Conservation (phyloP, 2,329 filamentous ascomycete species). For the Exophiala alcalophila region DNA sequence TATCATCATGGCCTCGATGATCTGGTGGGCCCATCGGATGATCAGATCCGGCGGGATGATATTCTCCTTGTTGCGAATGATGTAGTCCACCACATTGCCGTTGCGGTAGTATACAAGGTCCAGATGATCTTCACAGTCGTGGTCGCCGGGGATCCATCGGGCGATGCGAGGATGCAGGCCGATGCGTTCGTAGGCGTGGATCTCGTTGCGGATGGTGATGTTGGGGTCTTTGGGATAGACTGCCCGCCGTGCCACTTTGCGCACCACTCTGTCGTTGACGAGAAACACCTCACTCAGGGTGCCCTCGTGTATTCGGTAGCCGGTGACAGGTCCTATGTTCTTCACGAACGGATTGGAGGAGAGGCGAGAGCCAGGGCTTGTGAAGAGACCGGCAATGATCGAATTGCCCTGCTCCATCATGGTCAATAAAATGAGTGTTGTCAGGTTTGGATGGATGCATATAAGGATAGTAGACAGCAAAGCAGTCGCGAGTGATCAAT, state of each 20-base stretch:
- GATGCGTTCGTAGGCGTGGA: constrained; percentile 12
- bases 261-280: neutral
- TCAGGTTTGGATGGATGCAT: no score
- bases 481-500: no score
- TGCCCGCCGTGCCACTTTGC: neutral
- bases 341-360: no score
- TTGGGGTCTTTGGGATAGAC: constrained; percentile 3
- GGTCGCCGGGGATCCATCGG: constrained; percentile 8
- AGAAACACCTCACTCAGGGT: neutral
- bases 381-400: no score
- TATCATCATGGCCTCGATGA: constrained; percentile 26
- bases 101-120: constrained; percentile 7
- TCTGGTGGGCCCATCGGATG: constrained; percentile 14
- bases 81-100: constrained; percentile 3
- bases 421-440: no score
- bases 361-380: no score
- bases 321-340: no score
- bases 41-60: neutral
- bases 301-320: no score
- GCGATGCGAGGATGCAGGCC: constrained; percentile 25
- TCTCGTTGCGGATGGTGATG: constrained; percentile 4
- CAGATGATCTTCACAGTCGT: constrained; percentile 2
- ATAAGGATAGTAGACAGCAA: no score
- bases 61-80: neutral
- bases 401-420: no score